A percentile compares a stretch with the other conserved stretches of the same genome.
These are phyloP conservation scores for Nemania diffusa DNA, from an alignment of 2,329 filamentous ascomycete species.

Conservation along the genomic window DNA sequence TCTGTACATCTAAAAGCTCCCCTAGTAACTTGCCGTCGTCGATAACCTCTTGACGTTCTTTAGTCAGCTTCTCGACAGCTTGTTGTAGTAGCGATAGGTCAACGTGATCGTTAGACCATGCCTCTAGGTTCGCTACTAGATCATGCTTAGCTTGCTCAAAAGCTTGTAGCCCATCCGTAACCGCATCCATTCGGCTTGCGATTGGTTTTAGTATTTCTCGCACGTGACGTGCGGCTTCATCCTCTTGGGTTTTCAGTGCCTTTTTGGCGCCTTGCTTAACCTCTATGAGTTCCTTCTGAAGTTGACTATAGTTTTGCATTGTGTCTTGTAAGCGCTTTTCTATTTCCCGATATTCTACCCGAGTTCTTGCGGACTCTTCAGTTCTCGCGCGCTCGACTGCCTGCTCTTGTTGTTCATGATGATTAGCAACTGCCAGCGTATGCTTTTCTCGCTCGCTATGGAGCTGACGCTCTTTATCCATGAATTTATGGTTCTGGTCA, in stretches of 20 bases:
- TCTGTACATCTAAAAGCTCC: constrained; percentile 39
- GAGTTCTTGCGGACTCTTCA: constrained; percentile 48
- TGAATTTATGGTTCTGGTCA: constrained; percentile 28
- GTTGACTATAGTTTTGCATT: constrained; percentile 35
- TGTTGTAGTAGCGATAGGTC: constrained; percentile 38
- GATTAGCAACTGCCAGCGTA: constrained; percentile 25
- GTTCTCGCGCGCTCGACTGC: constrained; percentile 47
- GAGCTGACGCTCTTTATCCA: constrained; percentile 34
- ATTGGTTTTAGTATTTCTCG: constrained; percentile 26
- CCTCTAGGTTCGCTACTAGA: constrained; percentile 36
- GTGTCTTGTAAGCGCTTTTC: constrained; percentile 43
- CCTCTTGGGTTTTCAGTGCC: constrained; percentile 33
- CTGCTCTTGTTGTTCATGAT: constrained; percentile 37
- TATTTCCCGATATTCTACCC: constrained; percentile 42
- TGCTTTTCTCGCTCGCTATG: constrained; percentile 35
- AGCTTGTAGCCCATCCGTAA: constrained; percentile 32
- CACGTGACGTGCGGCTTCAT: constrained; percentile 32
- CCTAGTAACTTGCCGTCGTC: constrained; percentile 37
- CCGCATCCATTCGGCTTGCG: constrained; percentile 23
- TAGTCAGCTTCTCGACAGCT: constrained; percentile 35
- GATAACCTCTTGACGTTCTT: constrained; percentile 34
- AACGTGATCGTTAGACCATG: constrained; percentile 39
- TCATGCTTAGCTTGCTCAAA: constrained; percentile 30
- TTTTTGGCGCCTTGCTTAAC: constrained; percentile 35
- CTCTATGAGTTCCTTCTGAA: constrained; percentile 46